A percentile compares a stretch with the other conserved stretches of the same genome.
Evolutionary conservation across 176 grass and related monocot species (phyloP).

Genomic region (Paspalum vaginatum): DNA sequence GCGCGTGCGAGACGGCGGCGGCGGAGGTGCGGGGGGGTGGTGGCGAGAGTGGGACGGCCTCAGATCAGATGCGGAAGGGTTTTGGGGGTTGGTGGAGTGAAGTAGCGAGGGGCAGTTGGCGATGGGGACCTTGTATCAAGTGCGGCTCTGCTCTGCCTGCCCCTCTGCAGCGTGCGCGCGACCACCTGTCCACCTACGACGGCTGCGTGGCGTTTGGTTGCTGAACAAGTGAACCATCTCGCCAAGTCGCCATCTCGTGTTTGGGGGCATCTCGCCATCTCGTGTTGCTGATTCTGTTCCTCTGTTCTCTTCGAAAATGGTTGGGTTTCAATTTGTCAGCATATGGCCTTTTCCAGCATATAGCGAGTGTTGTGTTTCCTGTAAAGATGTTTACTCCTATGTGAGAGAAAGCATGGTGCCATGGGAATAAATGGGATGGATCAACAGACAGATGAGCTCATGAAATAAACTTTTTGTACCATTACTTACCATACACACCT

Average conservation of each 20-base stretch:
- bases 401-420: no score
- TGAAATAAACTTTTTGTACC: not conserved
- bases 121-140: not conserved
- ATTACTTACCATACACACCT: not conserved
- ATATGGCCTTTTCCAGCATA: not conserved
- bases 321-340: not conserved
- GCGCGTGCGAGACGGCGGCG: slow-evolving; percentile 19
- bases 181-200: slow-evolving; percentile 27
- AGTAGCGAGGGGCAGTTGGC: not conserved
- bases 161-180: not conserved
- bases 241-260: no score
- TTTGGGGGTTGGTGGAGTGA: not conserved
- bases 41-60: not conserved
- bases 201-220: not conserved
- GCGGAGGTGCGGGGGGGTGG: not conserved
- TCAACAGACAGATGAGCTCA: not conserved
- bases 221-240: no score
- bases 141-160: not conserved
- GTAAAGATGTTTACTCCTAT: no score
- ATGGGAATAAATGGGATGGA: no score
- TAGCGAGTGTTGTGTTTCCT: no score
- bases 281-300: not conserved
- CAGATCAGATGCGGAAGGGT: slow-evolving; percentile 18
- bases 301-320: slow-evolving; percentile 25
- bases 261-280: no score